A percentile compares a stretch with the other conserved stretches of the same genome.
Evolutionary conservation across 78 protist species (phyloP).

Genomic region (Blattamonas nauphoetae): DNA sequence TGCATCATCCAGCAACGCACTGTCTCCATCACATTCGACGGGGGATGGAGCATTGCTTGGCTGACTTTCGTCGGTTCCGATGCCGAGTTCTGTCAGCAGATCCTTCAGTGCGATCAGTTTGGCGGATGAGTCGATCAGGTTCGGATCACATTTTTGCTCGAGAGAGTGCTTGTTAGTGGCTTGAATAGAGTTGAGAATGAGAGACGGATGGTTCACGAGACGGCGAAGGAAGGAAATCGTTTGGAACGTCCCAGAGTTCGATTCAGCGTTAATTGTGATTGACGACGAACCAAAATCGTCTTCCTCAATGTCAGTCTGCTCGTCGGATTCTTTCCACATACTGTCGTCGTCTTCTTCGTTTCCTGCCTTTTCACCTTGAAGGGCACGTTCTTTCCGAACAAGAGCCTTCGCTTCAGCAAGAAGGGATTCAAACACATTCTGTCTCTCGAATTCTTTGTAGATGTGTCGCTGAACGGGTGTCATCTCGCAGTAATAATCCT

Average conservation of each 20-base stretch:
- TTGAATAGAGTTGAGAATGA: slow-evolving; percentile 42
- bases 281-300: neutral
- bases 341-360: neutral
- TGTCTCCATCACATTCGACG: neutral
- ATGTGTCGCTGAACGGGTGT: slow-evolving; percentile 51
- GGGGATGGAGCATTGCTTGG: neutral
- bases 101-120: slow-evolving; percentile 65
- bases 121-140: slow-evolving; percentile 33
- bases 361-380: neutral
- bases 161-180: neutral
- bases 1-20: neutral
- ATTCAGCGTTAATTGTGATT: neutral
- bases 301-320: neutral
- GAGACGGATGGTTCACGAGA: slow-evolving; percentile 77
- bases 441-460: neutral
- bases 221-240: slow-evolving; percentile 67
- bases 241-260: slow-evolving; percentile 21
- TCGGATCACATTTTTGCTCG: slow-evolving; percentile 15
- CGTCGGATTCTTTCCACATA: neutral
- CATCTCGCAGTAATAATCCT: slow-evolving; percentile 62
- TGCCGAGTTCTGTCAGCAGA: neutral
- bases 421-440: neutral
- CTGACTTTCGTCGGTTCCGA: neutral
- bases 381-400: neutral
- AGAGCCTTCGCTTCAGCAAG: neutral